Evolutionary conservation across 169 alveolate genomes (phyloP), one percentile per base, ranked within the genome.

Genomic region (Plasmodium cynomolgi): DNA sequence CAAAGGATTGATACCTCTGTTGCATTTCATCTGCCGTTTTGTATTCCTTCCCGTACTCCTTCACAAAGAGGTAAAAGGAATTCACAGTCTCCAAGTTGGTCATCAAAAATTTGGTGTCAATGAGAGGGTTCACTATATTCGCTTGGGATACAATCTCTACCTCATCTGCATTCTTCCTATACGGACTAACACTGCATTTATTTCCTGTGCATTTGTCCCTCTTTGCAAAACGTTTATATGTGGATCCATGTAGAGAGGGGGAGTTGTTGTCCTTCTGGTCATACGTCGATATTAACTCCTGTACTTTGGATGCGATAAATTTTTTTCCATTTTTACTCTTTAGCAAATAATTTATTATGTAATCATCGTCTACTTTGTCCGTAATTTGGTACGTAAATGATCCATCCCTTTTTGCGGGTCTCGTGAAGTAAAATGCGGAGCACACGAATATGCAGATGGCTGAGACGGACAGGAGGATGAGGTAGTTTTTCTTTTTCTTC

Each of bases 41-140:
- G 82, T 93, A 93, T 34, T 80, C 29, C 17, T 83, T 81, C 17
- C 79, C 86, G 68, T 75, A 29, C 31, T 75, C 71, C 20, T 68
- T 62, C 26, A 56, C 56, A 79, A 95, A 95, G 1, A 56, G 79
- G 11, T 93, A 84, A 88, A 93, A 84, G 7, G 62, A 11, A 11
- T 79, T 33, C 3, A 95, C 81, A 7, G 54, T 20, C 17, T 95
- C 96, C 54, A 93, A 71, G 47, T 94, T 95, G 23, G 75, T 6
- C 47, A 83, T 54, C 34, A 54, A 31, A 56, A 91, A 68, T 20
- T 58, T 3, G 5, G 74, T n/a, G 37, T 62, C 77, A 62, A 62
- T 23, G 1, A 23, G 37, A 26, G 77, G 29, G 34, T 62, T 62
- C 3, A 20, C 13, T 7, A 26, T 4, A 3, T 62, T 15, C 1